A percentile compares a stretch with the other conserved stretches of the same genome.
phyloP scores from a whole-genome alignment of 2,329 filamentous ascomycete species.

The Penicillium sp. region DNA sequence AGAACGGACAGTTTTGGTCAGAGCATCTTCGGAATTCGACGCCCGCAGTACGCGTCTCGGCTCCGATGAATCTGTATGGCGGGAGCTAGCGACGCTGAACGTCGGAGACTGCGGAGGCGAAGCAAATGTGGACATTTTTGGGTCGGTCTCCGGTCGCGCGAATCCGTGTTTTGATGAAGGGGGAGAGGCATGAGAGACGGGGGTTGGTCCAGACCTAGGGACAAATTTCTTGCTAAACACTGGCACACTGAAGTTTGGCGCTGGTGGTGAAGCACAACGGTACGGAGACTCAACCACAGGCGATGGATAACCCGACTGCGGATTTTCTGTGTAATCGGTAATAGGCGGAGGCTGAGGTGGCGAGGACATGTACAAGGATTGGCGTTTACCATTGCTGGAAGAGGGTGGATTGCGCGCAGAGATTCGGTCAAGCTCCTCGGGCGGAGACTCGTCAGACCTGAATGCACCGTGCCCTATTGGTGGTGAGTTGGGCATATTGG shows the following conservation, averaged over 20 bases:
- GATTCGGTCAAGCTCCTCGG: conserved; percentile 11
- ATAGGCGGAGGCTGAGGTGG: conserved; percentile 9
- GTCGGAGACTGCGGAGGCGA: conserved; percentile 35
- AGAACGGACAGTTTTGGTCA: conserved; percentile 19
- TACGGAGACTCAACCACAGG: conserved; percentile 26
- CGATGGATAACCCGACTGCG: conserved; percentile 20
- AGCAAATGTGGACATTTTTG: conserved; percentile 24
- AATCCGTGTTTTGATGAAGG: conserved; percentile 15
- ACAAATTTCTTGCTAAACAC: conserved; percentile 41
- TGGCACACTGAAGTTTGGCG: conserved; percentile 44
- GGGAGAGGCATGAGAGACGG: conserved; percentile 16
- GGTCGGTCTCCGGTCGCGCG: conserved; percentile 15
- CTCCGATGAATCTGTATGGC: conserved; percentile 22
- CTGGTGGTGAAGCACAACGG: conserved; percentile 34
- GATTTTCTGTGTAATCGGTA: conserved; percentile 18
- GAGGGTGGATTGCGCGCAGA: conserved; percentile 21
- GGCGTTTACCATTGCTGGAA: conserved; percentile 26
- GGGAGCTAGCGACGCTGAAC: conserved; percentile 26
- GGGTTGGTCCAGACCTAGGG: conserved; percentile 17
- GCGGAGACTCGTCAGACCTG: conserved; percentile 15
- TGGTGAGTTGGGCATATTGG: conserved; percentile 19
- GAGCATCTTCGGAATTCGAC: conserved; percentile 31
- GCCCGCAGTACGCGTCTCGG: conserved; percentile 25
- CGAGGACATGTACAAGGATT: conserved; percentile 24
- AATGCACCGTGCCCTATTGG: conserved; percentile 11